Base-by-base conservation (phyloP, 768 basidiomycete genomes). In the Rhizopogon vulgaris region DNA sequence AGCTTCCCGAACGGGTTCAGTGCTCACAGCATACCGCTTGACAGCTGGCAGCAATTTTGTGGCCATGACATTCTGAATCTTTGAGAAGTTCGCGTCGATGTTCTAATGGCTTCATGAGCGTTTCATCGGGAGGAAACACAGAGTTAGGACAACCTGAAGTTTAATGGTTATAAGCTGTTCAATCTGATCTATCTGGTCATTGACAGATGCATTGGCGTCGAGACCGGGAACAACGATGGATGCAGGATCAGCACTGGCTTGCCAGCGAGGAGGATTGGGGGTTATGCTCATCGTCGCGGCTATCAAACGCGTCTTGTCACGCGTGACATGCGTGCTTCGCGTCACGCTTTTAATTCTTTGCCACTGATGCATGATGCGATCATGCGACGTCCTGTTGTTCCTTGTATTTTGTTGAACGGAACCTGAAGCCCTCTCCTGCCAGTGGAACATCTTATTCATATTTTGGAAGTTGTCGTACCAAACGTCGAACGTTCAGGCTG, bases 151-250 rank as follows among this genome's bases (percentile, higher is more conserved):
- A 36, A 87, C 91, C 79, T 94, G 94, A 10, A 98, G 75, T 58
- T 93, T 87, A 48, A 94, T 78, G 8, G 94, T 94, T 55, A 95
- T 94, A 61, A 94, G 77, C 64, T 96, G 94, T 68, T 98, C 94
- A 52, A 96, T 91, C 69, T 94, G 90, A 62, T 95, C 92, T 49
- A 93, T 86, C 71, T 96, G 94, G 61, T 86, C 91, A 53, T 78
- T 78, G 24, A 83, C 72, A 18, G 87, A 75, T 22, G 87, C 85
- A 9, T 71, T 74, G 1, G 77, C 79, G 60, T 92, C 86, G 36
- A 92, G 73, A 0, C 90, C 89, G 7, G 87, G 84, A 3, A 91
- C 73, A 12, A 72, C 64, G 49, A 92, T 90, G 41, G 77, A 75
- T 1, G 76, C 60, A 15, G 87, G 83, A 65, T 90, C 78, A 4